phyloP scores from a whole-genome alignment of 495 filamentous ascomycete genomes.

The Aspergillus heteromorphus region DNA sequence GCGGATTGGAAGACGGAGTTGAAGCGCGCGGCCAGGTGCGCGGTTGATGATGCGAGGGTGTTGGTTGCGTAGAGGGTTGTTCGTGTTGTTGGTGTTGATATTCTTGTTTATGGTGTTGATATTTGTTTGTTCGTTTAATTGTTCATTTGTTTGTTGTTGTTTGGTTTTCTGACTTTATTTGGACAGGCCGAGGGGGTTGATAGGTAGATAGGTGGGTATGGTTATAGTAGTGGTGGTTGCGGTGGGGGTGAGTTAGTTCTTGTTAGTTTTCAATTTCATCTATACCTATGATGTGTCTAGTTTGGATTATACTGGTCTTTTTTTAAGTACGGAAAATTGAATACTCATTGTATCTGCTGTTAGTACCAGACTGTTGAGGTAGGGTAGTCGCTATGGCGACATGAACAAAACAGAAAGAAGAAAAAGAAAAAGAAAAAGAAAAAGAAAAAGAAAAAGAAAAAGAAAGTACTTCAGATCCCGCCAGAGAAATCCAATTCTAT shows the following conservation, averaged over 20 bases:
- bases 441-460: background rate
- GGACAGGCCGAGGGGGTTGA: background rate
- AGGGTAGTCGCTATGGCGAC: no score
- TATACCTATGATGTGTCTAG: background rate
- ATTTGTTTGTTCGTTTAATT: background rate
- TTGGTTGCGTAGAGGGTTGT: slow-evolving; percentile 29
- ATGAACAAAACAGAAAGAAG: no score
- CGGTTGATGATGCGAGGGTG: slow-evolving; percentile 49
- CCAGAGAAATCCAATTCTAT: background rate
- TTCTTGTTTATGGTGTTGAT: background rate
- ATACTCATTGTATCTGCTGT: no score
- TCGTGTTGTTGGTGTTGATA: background rate
- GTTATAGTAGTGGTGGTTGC: no score
- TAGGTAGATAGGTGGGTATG: background rate
- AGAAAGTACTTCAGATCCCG: no score
- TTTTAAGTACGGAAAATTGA: no score
- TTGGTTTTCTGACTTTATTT: background rate
- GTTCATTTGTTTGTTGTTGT: background rate
- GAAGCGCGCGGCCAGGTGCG: slow-evolving; percentile 78
- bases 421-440: background rate
- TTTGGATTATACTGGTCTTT: no score
- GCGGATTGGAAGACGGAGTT: slow-evolving; percentile 60
- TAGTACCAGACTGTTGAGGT: no score
- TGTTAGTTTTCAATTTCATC: background rate
- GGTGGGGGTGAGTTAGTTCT: background rate